Evolutionary conservation across 345 rosid species (phyloP).

Genomic region (Turritis glabra): DNA sequence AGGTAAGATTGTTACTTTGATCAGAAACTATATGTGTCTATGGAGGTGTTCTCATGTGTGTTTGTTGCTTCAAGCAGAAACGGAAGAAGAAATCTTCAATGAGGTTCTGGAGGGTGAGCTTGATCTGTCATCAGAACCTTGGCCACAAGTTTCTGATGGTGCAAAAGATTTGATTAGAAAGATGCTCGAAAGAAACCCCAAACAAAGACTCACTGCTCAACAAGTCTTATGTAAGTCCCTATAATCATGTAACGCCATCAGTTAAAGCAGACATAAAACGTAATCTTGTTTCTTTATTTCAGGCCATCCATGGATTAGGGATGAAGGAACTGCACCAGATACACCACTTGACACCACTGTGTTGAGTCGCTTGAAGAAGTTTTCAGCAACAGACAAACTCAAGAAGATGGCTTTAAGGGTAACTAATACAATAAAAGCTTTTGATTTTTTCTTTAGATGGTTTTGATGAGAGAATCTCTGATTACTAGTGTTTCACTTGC

Average conservation of each 20-base stretch:
- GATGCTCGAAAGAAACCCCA: slow-evolving; percentile 75
- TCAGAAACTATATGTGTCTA: background rate
- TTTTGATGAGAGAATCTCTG: slow-evolving; percentile 17
- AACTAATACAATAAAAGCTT: background rate
- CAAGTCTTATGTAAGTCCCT: slow-evolving; percentile 72
- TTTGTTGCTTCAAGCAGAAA: slow-evolving; percentile 43
- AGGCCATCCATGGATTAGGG: slow-evolving; percentile 93
- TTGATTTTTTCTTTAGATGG: background rate
- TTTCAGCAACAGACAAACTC: slow-evolving; percentile 82
- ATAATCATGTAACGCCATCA: background rate
- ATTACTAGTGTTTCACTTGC: background rate
- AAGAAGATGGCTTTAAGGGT: slow-evolving; percentile 85
- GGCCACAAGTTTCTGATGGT: slow-evolving; percentile 80
- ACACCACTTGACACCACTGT: slow-evolving; percentile 81
- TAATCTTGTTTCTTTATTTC: slow-evolving; percentile 11
- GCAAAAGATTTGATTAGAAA: slow-evolving; percentile 81
- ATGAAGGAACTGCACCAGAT: slow-evolving; percentile 78
- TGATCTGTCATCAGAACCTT: slow-evolving; percentile 82
- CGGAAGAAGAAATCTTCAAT: slow-evolving; percentile 74
- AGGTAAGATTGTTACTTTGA: slow-evolving; percentile 46
- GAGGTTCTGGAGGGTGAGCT: slow-evolving; percentile 79
- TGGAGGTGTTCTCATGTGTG: background rate
- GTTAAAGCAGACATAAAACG: background rate
- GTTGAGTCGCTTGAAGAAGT: slow-evolving; percentile 67
- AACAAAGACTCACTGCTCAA: slow-evolving; percentile 64